Percentiles rank a stretch among this genome's conserved stretches.
Conservation (phyloP, 1,139 yeast genomes). For the Scheffersomyces lignicola region DNA sequence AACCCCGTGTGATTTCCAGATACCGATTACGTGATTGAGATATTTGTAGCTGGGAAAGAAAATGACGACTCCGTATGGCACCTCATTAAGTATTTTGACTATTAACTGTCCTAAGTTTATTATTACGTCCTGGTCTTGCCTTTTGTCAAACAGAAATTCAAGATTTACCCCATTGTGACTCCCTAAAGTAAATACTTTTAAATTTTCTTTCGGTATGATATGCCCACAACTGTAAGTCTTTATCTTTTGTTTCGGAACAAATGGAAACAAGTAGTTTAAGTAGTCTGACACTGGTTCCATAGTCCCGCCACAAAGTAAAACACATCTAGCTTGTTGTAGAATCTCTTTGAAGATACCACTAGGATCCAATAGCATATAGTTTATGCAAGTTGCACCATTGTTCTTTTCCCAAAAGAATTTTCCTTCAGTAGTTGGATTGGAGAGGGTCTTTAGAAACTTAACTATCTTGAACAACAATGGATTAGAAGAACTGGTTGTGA, state of each 20-base stretch:
- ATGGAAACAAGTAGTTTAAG: constrained; percentile 64
- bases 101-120: constrained; percentile 54
- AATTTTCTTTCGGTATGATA: constrained; percentile 70
- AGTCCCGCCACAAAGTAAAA: constrained; percentile 90
- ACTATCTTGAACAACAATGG: constrained; percentile 71
- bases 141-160: constrained; percentile 69
- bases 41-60: constrained; percentile 88
- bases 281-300: constrained; percentile 89
- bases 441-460: constrained; percentile 61
- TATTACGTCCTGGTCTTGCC: constrained; percentile 51
- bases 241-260: constrained; percentile 38
- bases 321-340: constrained; percentile 65
- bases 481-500: constrained; percentile 23
- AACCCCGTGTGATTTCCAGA: constrained; percentile 50
- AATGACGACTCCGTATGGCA: constrained; percentile 77
- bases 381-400: constrained; percentile 35
- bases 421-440: constrained; percentile 82
- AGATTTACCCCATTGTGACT: constrained; percentile 29
- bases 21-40: constrained; percentile 46
- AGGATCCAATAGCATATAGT: constrained; percentile 81
- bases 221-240: constrained; percentile 76
- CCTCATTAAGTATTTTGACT: constrained; percentile 35
- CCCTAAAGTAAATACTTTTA: constrained; percentile 58
- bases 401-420: constrained; percentile 65
- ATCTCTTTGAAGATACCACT: constrained; percentile 67